Evolutionary conservation across 352 stramenopile species (phyloP).

Genomic region (Albugo candida): DNA sequence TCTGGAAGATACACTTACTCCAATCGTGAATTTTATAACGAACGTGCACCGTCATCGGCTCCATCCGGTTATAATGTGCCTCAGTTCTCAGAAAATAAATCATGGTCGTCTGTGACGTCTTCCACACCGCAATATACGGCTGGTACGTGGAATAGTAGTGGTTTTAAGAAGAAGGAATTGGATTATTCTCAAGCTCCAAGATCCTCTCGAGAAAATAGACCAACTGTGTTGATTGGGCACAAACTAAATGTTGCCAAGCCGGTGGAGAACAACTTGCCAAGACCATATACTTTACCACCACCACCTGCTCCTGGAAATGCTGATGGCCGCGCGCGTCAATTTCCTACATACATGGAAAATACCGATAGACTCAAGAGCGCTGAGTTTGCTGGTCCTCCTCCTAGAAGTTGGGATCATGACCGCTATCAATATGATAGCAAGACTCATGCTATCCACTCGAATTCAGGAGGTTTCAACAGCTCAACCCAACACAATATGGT

Average conservation of each 20-base stretch:
- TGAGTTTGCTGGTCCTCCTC: not conserved
- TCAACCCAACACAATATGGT: slow-evolving; percentile 24
- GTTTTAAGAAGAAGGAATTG: slow-evolving; percentile 59
- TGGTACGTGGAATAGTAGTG: slow-evolving; percentile 62
- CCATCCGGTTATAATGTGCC: too few species aligned
- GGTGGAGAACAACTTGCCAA: slow-evolving; percentile 14
- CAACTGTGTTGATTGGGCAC: slow-evolving; percentile 64
- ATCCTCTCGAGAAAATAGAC: slow-evolving; percentile 63
- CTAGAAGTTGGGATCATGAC: not conserved
- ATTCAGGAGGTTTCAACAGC: slow-evolving; percentile 3
- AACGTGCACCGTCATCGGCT: too few species aligned
- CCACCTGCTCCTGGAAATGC: slow-evolving; percentile 19
- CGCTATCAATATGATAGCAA: not conserved
- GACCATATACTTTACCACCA: slow-evolving; percentile 20
- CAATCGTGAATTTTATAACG: too few species aligned
- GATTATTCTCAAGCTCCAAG: slow-evolving; percentile 15
- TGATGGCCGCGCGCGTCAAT: not conserved
- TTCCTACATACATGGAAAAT: slow-evolving; percentile 29
- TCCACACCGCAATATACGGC: slow-evolving; percentile 9
- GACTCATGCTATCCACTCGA: not conserved
- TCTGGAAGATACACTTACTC: too few species aligned
- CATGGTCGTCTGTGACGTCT: too few species aligned
- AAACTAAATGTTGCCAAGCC: slow-evolving; percentile 58
- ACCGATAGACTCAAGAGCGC: slow-evolving; percentile 30
- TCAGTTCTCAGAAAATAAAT: too few species aligned